Base-by-base conservation (phyloP, 495 filamentous ascomycete species). In the Penicillium silybi region DNA sequence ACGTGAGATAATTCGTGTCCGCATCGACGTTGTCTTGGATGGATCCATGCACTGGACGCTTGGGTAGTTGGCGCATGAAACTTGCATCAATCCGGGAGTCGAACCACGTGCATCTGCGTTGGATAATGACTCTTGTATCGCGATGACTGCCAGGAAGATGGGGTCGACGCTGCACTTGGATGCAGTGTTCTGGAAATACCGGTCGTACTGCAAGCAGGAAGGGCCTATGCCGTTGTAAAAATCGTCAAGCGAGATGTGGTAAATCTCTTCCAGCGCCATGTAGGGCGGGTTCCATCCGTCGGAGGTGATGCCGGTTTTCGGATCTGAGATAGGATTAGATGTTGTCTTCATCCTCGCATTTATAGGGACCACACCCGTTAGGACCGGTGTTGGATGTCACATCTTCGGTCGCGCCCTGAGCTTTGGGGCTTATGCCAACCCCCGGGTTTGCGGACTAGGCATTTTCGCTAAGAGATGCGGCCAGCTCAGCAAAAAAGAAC, bases 41-140 rank as follows among this genome's bases (percentile, higher is more conserved):
- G 56, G 56, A 35, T 65, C 59, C n/a, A 61, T 67, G 51, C 64
- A 63, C 29, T 52, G 3, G n/a, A 64, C 64, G 27, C 69, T 60
- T 10, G 64, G 67, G 42, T 68, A 70, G 42, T 70, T 70, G 23
- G 54, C 64, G 40, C 66, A 69, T 13, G 64, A 62, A 3, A 69
- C 66, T 47, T 70, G 67, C 67, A 70, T 70, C 27, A 69, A 52
- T 6, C 67, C 67, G 0, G 67, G 67, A 4, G 67, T 70, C 1
- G 61, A 56, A 0, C 64, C 64, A 15, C 67, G 64, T 18, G 66
- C 67, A 35, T 60, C 26, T 23, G 66, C 66, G 32, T 69, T 63
- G 59, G 66, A 70, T 16, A 61, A 67, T 4, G 66, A 69, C 48
- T 69, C 67, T 50, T 69, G 66, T 64, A 70, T 71, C 10, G 67